A percentile compares a stretch with the other conserved stretches of the same genome.
Evolutionary conservation across 1,139 yeast genomes (phyloP).

Genomic region (Lizanozyma gosingica): DNA sequence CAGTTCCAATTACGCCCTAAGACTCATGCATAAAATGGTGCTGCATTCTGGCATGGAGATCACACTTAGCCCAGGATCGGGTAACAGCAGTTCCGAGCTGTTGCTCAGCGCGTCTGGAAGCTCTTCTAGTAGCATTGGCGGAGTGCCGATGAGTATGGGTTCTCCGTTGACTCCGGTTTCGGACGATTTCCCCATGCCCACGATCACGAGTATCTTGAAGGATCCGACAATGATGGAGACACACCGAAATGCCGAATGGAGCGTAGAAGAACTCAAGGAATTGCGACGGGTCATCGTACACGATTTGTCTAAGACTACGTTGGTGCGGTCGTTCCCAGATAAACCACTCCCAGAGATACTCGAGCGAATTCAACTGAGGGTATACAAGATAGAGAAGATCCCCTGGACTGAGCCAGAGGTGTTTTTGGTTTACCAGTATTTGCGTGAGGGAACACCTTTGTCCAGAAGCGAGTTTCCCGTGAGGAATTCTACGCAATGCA

Average conservation of each 20-base stretch:
- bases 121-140: background rate
- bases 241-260: background rate
- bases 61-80: too few species aligned
- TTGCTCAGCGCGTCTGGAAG: background rate
- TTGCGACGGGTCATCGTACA: background rate
- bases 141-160: background rate
- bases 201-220: background rate
- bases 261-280: background rate
- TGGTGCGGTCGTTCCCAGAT: background rate
- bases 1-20: too few species aligned
- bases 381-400: background rate
- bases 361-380: background rate
- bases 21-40: too few species aligned
- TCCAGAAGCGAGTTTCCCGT: background rate
- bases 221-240: background rate
- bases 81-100: background rate
- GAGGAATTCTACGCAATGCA: background rate
- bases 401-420: background rate
- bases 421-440: background rate
- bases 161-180: background rate
- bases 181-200: background rate
- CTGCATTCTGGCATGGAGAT: too few species aligned
- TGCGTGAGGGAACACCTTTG: background rate
- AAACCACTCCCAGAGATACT: background rate
- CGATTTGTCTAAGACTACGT: background rate